A percentile compares a stretch with the other conserved stretches of the same genome.
Conservation (phyloP, 306 rosid species). For the Quercus aquifolioides region DNA sequence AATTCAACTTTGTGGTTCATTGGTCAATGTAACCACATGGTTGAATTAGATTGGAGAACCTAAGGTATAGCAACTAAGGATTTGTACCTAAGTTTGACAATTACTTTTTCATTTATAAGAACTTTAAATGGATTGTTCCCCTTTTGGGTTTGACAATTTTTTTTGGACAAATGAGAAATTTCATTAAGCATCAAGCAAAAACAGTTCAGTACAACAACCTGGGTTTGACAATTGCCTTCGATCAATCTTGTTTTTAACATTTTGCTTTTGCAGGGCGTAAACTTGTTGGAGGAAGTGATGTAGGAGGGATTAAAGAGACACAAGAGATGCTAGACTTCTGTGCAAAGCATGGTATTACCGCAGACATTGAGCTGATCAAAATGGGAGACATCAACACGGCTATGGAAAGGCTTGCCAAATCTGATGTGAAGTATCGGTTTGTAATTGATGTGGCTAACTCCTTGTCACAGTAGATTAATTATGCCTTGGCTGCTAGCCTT, state of each 20-base stretch:
- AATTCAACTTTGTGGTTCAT: no score
- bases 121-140: neutral
- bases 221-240: neutral
- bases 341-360: slow-evolving; percentile 60
- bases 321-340: slow-evolving; percentile 95
- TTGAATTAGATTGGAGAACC: no score
- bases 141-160: neutral
- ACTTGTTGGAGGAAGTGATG: slow-evolving; percentile 85
- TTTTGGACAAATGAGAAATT: no score
- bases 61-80: no score
- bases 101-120: no score
- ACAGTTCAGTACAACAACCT: neutral
- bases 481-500: neutral
- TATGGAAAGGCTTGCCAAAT: slow-evolving; percentile 70
- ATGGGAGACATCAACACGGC: slow-evolving; percentile 73
- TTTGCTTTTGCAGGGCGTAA: slow-evolving; percentile 48
- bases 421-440: slow-evolving; percentile 82
- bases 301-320: slow-evolving; percentile 90
- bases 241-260: neutral
- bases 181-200: no score
- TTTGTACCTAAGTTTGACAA: neutral
- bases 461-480: slow-evolving; percentile 25
- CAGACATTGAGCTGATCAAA: slow-evolving; percentile 74
- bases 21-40: no score
- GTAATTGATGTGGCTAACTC: slow-evolving; percentile 84